Percentiles rank a stretch among this genome's conserved stretches.
These are phyloP conservation scores for Fonsecaea multimorphosa DNA, from an alignment of 2,329 filamentous ascomycete species.

Conservation along the genomic window DNA sequence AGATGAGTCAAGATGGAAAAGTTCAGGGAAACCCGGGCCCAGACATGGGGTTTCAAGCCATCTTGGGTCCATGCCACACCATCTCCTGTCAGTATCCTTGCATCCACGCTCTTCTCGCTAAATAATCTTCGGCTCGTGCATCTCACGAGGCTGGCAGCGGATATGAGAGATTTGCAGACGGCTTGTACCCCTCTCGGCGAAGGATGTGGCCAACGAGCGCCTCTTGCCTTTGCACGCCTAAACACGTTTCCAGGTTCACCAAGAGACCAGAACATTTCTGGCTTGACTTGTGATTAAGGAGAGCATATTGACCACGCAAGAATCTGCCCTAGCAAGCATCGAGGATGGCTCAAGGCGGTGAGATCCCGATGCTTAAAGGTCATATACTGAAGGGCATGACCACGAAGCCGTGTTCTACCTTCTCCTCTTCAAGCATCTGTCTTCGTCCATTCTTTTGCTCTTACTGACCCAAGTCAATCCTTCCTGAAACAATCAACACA, in stretches of 20 bases:
- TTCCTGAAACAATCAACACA: constrained; percentile 8
- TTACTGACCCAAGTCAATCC: constrained; percentile 39
- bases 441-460: neutral
- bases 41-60: constrained; percentile 2
- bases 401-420: neutral
- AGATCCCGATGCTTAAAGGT: neutral
- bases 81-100: neutral
- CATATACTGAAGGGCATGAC: constrained; percentile 3
- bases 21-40: neutral
- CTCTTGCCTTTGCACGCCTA: neutral
- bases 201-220: constrained; percentile 2
- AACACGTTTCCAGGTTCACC: constrained; percentile 9
- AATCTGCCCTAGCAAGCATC: neutral
- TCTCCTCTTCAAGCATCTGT: neutral
- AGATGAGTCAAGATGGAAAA: constrained; percentile 2
- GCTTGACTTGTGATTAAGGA: constrained; percentile 5
- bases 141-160: constrained; percentile 3
- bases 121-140: neutral
- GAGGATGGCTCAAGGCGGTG: constrained; percentile 3
- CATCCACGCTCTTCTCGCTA: constrained; percentile 8
- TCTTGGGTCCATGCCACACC: constrained; percentile 8
- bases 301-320: neutral
- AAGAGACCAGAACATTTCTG: constrained; percentile 7
- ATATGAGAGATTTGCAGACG: constrained; percentile 1
- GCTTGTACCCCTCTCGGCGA: neutral